A percentile compares a stretch with the other conserved stretches of the same genome.
Conservation (phyloP, 805 yeast species). For the Blastobotrys robertii region DNA sequence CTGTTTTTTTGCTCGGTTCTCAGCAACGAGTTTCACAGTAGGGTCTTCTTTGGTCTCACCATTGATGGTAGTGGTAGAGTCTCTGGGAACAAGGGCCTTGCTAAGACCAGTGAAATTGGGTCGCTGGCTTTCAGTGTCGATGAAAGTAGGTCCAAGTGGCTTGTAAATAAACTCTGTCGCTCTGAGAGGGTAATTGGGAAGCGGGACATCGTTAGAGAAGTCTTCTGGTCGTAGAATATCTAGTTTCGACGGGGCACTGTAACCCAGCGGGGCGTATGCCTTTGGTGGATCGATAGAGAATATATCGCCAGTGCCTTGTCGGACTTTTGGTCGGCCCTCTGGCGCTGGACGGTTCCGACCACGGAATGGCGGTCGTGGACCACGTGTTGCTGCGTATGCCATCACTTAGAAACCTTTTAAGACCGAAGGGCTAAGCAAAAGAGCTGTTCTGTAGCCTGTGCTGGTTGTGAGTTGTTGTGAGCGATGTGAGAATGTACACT, state of each 20-base stretch:
- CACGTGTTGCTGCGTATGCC: too few species aligned
- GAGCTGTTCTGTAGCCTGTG: too few species aligned
- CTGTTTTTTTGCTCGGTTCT: not conserved
- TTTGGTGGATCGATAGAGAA: constrained; percentile 17
- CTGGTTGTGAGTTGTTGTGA: too few species aligned
- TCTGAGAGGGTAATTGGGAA: constrained; percentile 17
- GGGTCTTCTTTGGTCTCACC: constrained; percentile 4
- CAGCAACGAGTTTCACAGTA: not conserved
- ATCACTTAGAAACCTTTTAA: too few species aligned
- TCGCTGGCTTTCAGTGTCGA: constrained; percentile 21
- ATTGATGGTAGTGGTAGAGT: constrained; percentile 1
- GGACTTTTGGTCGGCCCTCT: too few species aligned
- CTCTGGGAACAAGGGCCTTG: constrained; percentile 7
- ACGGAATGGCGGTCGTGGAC: too few species aligned
- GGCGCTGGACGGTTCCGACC: too few species aligned
- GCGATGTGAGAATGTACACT: too few species aligned
- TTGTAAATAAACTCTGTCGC: constrained; percentile 18
- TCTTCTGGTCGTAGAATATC: constrained; percentile 17
- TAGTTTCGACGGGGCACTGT: constrained; percentile 14
- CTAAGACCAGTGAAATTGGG: constrained; percentile 9
- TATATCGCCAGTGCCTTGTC: constrained; percentile 12
- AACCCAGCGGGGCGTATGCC: constrained; percentile 23
- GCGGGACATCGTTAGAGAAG: constrained; percentile 20
- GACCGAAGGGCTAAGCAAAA: too few species aligned
- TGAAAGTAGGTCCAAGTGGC: constrained; percentile 23